Evolutionary conservation across 805 yeast species (phyloP).

Genomic region (Saturnispora sekii): DNA sequence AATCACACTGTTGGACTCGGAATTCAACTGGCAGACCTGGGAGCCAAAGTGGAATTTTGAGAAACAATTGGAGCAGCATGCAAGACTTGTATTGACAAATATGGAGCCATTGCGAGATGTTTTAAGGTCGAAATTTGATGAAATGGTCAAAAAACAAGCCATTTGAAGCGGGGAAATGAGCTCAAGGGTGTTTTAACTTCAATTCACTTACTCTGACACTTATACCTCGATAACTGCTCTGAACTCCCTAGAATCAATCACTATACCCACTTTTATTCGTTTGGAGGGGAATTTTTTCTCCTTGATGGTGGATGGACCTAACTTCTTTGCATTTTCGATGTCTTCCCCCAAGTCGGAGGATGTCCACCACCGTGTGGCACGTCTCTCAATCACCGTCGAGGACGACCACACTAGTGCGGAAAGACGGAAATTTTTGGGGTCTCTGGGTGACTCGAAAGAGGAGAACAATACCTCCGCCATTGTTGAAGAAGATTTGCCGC

Average conservation of each 20-base stretch:
- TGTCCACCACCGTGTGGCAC: conserved; percentile 20
- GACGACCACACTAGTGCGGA: conserved; percentile 12
- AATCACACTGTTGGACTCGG: conserved; percentile 3
- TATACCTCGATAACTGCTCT: no score
- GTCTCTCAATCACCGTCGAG: conserved; percentile 23
- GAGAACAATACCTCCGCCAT: not conserved
- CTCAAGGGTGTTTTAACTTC: no score
- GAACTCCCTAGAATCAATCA: not conserved
- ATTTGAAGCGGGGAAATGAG: no score
- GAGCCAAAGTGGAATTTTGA: no score
- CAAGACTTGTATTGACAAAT: no score
- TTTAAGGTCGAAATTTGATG: no score
- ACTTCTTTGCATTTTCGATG: not conserved
- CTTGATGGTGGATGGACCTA: not conserved
- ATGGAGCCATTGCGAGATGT: no score
- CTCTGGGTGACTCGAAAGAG: conserved; percentile 4
- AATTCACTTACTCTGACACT: no score
- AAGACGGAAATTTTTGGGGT: conserved; percentile 13
- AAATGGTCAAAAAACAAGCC: no score
- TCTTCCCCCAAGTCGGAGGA: conserved; percentile 4
- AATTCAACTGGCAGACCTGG: conserved; percentile 1
- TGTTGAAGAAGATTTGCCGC: conserved; percentile 21
- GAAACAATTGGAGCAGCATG: not conserved
- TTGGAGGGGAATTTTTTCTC: not conserved
- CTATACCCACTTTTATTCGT: not conserved